Conservation (phyloP, 176 grass and related monocot genomes). For the Pharus latifolius region DNA sequence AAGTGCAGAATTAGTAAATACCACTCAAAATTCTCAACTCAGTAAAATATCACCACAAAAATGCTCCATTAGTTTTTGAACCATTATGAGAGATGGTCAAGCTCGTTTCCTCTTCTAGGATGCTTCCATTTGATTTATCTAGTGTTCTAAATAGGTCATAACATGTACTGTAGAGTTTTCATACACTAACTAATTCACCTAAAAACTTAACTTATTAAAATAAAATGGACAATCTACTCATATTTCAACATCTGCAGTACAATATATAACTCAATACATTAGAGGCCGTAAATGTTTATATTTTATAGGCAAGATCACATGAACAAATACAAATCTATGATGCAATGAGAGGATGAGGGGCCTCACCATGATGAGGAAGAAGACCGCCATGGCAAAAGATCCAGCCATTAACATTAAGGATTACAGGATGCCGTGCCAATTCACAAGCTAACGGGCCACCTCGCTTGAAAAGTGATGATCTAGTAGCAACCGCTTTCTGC, state of each 20-base stretch:
- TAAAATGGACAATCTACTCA: too few relatives aligned
- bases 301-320: background rate
- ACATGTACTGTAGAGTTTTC: too few relatives aligned
- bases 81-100: too few relatives aligned
- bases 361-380: slow-evolving; percentile 89
- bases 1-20: too few relatives aligned
- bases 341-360: background rate
- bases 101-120: background rate
- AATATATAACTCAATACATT: too few relatives aligned
- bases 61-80: too few relatives aligned
- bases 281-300: background rate
- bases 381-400: slow-evolving; percentile 96
- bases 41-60: too few relatives aligned
- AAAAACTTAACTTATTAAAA: too few relatives aligned
- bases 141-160: too few relatives aligned
- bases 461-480: slow-evolving; percentile 70
- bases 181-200: too few relatives aligned
- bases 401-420: slow-evolving; percentile 82
- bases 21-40: too few relatives aligned
- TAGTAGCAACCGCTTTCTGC: slow-evolving; percentile 59
- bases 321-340: background rate
- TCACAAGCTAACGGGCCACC: slow-evolving; percentile 69
- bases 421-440: slow-evolving; percentile 68
- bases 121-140: background rate
- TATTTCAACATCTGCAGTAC: too few relatives aligned